Base-by-base conservation (phyloP, 805 yeast species). In the Zygosaccharomyces siamensis region DNA sequence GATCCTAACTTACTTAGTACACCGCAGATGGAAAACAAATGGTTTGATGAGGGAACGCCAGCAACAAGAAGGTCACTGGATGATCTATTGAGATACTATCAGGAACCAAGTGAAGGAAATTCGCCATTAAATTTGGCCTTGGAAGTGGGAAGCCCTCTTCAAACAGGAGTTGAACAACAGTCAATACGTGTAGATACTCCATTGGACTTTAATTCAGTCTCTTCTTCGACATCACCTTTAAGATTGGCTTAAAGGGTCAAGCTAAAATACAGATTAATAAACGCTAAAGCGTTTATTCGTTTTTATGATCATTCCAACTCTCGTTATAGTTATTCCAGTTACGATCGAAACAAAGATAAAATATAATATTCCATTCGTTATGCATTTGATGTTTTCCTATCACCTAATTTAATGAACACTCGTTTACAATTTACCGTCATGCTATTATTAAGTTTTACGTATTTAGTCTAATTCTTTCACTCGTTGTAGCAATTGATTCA, bases 31-130 rank as follows among this genome's bases (percentile, higher is more conserved):
- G 61, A 59, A 39, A 51, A 51, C 18, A 49, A 45, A 14, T 48
- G 57, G 53, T 56, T 57, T 33, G 44, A 51, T n/a, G 58, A 56
- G 12, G 56, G 54, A n/a, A 50, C 58, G 3, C 55, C 59, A 24
- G 52, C 51, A 14, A 56, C 58, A 5, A 53, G 63, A 28, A 54
- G 53, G 30, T 62, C 66, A 8, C 57, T 63, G 3, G 69, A 63
- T 49, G 69, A 65, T 43, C 57, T 65, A 10, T 52, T 64, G 3
- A 48, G 56, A 36, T 64, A 63, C 46, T 65, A 65, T 35, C 56
- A 62, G 21, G 60, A 54, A 26, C 50, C 58, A 5, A 59, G 63
- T 51, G 58, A 56, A n/a, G 48, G 50, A 16, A 56, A 57, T 39
- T 54, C 62, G 12, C 58, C 61, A 4, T 26, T 37, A 16, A 53